phyloP scores from a whole-genome alignment of 2,329 filamentous ascomycete genomes.

The Raffaelea ambrosiae region DNA sequence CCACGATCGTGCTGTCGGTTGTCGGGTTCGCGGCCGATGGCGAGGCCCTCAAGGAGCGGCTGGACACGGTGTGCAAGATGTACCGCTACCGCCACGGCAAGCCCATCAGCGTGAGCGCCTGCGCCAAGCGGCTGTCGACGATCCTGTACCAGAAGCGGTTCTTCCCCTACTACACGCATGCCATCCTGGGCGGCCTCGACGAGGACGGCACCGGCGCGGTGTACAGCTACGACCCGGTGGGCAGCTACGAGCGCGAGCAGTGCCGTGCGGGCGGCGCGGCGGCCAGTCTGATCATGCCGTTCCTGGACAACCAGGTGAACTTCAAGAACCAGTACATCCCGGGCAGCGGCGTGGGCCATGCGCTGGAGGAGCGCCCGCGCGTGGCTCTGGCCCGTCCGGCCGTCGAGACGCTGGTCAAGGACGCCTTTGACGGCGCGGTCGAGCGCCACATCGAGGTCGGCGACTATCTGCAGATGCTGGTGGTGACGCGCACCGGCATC shows the following conservation, averaged over 20 bases:
- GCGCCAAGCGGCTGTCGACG: slow-evolving; percentile 87
- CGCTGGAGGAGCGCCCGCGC: slow-evolving; percentile 61
- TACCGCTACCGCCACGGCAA: slow-evolving; percentile 98
- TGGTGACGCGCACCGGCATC: slow-evolving; percentile 81
- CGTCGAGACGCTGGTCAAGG: slow-evolving; percentile 83
- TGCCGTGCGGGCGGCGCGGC: slow-evolving; percentile 90
- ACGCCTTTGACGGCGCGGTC: slow-evolving; percentile 95
- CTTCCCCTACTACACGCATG: slow-evolving; percentile 97
- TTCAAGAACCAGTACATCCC: slow-evolving; percentile 98
- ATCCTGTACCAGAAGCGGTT: slow-evolving; percentile 97
- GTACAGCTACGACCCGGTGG: slow-evolving; percentile 96
- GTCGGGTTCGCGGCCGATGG: slow-evolving; percentile 96
- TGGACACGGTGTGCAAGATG: slow-evolving; percentile 95
- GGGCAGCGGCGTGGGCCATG: slow-evolving; percentile 75
- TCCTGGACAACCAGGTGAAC: slow-evolving; percentile 99
- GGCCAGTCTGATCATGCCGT: slow-evolving; percentile 94
- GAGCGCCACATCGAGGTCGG: slow-evolving; percentile 99
- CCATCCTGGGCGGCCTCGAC: slow-evolving; percentile 88
- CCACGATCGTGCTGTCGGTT: slow-evolving; percentile 82
- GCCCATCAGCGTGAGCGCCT: slow-evolving; percentile 88
- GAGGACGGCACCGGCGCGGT: slow-evolving; percentile 90
- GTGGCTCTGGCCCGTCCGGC: slow-evolving; percentile 62
- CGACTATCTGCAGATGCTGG: slow-evolving; percentile 90
- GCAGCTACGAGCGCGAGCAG: slow-evolving; percentile 94
- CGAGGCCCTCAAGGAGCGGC: slow-evolving; percentile 82